These are phyloP conservation scores for Podila epigama DNA, from an alignment of 192 early-diverging fungal species.

Conservation along the genomic window DNA sequence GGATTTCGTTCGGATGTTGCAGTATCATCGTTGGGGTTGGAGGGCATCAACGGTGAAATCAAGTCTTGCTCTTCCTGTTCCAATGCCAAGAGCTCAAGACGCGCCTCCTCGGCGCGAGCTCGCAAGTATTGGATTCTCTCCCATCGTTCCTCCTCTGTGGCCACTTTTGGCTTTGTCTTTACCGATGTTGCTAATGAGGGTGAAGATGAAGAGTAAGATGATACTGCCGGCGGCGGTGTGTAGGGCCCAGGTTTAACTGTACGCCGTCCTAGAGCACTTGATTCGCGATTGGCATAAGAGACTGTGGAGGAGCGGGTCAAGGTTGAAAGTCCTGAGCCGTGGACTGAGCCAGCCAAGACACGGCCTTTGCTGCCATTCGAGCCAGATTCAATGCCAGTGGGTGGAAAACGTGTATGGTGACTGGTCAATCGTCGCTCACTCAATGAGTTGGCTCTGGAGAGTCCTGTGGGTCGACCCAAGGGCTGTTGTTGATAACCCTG, in stretches of 20 bases:
- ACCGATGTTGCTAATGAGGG: no score
- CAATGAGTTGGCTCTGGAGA: neutral
- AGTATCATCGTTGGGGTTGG: neutral
- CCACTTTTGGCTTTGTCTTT: neutral
- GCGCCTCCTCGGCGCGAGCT: constrained; percentile 17
- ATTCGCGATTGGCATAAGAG: neutral
- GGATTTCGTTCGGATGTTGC: neutral
- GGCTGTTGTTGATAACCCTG: neutral
- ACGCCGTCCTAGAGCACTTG: neutral
- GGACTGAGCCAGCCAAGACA: neutral
- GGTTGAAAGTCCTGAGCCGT: neutral
- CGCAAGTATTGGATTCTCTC: constrained; percentile 15
- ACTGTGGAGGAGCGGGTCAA: neutral
- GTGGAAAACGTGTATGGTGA: neutral
- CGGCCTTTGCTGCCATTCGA: neutral
- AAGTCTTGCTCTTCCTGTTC: constrained; percentile 25
- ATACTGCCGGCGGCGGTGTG: neutral
- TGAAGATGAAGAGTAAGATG: no score
- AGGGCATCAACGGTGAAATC: neutral
- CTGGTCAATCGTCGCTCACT: neutral
- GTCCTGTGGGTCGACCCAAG: neutral
- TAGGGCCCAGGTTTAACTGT: neutral
- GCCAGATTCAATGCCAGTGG: neutral
- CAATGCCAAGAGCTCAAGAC: constrained; percentile 22
- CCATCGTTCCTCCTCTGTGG: neutral